Evolutionary conservation across 2,329 filamentous ascomycete genomes (phyloP).

Genomic region (Sporothrix brasiliensis): DNA sequence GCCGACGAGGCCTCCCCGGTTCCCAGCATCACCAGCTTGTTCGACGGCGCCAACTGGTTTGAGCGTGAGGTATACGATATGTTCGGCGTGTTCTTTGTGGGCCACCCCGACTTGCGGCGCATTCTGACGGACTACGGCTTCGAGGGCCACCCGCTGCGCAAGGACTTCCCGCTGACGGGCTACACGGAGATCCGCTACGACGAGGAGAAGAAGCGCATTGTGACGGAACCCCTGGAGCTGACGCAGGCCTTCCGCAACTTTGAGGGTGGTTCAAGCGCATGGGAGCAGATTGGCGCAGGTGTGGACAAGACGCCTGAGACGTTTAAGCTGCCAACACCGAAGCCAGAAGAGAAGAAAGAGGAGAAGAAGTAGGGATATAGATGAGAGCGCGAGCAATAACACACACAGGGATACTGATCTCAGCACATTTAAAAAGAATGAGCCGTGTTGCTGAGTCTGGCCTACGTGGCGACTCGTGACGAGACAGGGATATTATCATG

Average conservation of each 20-base stretch:
- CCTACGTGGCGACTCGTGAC: background rate
- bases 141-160: conserved; percentile 93
- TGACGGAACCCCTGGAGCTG: conserved; percentile 94
- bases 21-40: conserved; percentile 81
- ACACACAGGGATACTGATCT: background rate
- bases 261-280: conserved; percentile 77
- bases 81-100: conserved; percentile 95
- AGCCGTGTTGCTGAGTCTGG: background rate
- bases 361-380: conserved; percentile 69
- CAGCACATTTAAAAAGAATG: conserved; percentile 6
- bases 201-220: conserved; percentile 98
- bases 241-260: conserved; percentile 99
- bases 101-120: conserved; percentile 90
- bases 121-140: conserved; percentile 99
- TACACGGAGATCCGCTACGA: conserved; percentile 98
- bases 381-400: background rate
- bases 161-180: conserved; percentile 96
- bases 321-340: conserved; percentile 94
- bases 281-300: conserved; percentile 69
- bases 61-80: conserved; percentile 97
- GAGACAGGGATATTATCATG: conserved; percentile 13
- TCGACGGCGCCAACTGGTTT: conserved; percentile 97
- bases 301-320: conserved; percentile 76
- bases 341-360: conserved; percentile 89
- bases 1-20: conserved; percentile 94